Evolutionary conservation across 2,329 filamentous ascomycete genomes (phyloP), one percentile per base, ranked within the genome.

Genomic region (Tolypocladium ovalisporum): DNA sequence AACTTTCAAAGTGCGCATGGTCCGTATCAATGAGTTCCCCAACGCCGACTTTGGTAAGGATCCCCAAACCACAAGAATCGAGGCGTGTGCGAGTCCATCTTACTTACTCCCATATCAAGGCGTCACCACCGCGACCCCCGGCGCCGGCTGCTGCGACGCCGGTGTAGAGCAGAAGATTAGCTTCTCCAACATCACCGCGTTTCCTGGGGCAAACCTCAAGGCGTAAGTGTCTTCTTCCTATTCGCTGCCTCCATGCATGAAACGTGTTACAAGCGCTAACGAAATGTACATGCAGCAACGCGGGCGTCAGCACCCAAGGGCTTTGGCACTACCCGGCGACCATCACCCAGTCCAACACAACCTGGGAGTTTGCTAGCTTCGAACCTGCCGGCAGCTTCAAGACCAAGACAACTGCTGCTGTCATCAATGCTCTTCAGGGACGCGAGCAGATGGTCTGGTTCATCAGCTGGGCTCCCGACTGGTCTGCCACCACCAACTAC

Each of bases 401-500:
- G 2, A 65, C 58, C 15, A 67, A 67, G 32, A 75, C 73, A 24
- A 79, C 76, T 29, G 83, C 82, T 54, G 82, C 76, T 42, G 80
- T 86, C 55, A 83, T 85, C 66, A 85, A 84, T 66, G 76, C 78
- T 58, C 79, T 83, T 61, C 72, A 73, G 56, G 76, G 75, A 17
- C 76, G 83, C 59, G 74, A 85, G 69, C 81, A 85, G 68, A 83
- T 85, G 79, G 82, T 77, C 3, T 85, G 80, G 71, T 85, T 85
- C 70, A 76, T 79, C 56, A 70, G 72, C 19, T 83, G 80, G 55
- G 71, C 71, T 13, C 70, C 70, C 27, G 70, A 72, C 54, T 75
- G 73, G 74, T 70, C 66, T 59, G 62, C 75, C 17, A 77, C 81
- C 2, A 82, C 79, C 63, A 83, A 76, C 67, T 82, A 77, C 63